These are phyloP conservation scores for Zhuliangozyma blackwelliae DNA, from an alignment of 1,139 yeast genomes.

Conservation along the genomic window DNA sequence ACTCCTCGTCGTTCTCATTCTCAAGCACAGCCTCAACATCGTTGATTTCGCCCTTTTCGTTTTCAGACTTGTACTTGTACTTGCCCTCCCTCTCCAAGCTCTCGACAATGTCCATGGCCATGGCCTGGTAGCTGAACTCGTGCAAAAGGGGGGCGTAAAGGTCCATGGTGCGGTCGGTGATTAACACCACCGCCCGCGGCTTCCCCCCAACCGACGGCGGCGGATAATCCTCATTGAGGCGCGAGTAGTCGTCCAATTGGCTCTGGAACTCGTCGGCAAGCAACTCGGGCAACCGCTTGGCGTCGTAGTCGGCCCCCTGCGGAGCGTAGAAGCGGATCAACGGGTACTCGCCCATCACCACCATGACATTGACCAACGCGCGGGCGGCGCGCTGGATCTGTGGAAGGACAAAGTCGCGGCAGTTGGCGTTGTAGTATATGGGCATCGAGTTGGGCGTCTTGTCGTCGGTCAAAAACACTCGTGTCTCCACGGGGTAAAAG, in stretches of 20 bases:
- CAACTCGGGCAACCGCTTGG: constrained; percentile 64
- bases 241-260: constrained; percentile 70
- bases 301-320: constrained; percentile 43
- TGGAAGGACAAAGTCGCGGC: constrained; percentile 55
- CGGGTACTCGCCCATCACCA: constrained; percentile 85
- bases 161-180: constrained; percentile 82
- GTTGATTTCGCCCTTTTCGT: constrained; percentile 50
- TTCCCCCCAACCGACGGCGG: constrained; percentile 52
- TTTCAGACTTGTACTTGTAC: constrained; percentile 61
- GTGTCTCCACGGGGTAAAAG: constrained; percentile 33
- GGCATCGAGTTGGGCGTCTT: constrained; percentile 59
- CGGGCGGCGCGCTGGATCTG: constrained; percentile 59
- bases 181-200: constrained; percentile 69
- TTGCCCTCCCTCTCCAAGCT: constrained; percentile 47
- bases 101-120: constrained; percentile 73
- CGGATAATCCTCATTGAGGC: constrained; percentile 60
- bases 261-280: constrained; percentile 71
- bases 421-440: constrained; percentile 64
- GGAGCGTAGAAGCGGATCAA: constrained; percentile 69
- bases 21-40: constrained; percentile 43
- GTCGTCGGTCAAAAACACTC: constrained; percentile 37
- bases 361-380: constrained; percentile 66
- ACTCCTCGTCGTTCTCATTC: constrained; percentile 67
- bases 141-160: constrained; percentile 81
- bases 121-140: constrained; percentile 91